Conservation (phyloP, 805 yeast genomes). For the Teunomyces stri region DNA sequence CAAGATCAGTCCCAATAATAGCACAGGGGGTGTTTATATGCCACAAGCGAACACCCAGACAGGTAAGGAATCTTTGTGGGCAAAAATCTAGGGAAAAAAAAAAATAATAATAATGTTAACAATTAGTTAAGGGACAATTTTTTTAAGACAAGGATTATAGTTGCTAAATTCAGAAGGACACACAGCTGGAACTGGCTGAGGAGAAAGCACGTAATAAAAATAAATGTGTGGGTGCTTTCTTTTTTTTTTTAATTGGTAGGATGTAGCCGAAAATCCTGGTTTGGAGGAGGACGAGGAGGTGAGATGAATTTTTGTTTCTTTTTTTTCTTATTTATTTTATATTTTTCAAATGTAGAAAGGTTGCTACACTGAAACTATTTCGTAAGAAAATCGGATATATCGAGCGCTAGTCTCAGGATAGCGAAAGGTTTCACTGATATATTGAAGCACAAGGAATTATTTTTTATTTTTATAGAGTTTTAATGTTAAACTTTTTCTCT, state of each 20-base stretch:
- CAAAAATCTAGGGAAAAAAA: too few relatives aligned
- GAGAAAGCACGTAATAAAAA: not conserved
- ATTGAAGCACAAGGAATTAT: not conserved
- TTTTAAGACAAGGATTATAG: too few relatives aligned
- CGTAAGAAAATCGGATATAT: not conserved
- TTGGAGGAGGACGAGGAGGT: too few relatives aligned
- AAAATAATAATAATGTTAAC: too few relatives aligned
- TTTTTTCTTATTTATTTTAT: not conserved
- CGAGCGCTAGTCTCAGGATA: not conserved
- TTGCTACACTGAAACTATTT: not conserved
- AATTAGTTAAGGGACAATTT: too few relatives aligned
- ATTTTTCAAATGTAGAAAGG: not conserved
- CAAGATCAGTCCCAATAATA: not conserved
- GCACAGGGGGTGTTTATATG: not conserved
- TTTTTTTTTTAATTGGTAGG: not conserved
- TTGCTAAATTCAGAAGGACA: too few relatives aligned
- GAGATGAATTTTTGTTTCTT: not conserved
- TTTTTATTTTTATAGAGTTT: not conserved
- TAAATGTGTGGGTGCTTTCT: not conserved
- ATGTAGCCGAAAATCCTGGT: too few relatives aligned
- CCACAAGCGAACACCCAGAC: not conserved
- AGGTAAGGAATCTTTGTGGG: too few relatives aligned
- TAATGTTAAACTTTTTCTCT: not conserved
- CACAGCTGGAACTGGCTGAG: not conserved
- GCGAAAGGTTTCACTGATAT: not conserved